Conservation (phyloP, 495 filamentous ascomycete species). For the Penicillium manginii region DNA sequence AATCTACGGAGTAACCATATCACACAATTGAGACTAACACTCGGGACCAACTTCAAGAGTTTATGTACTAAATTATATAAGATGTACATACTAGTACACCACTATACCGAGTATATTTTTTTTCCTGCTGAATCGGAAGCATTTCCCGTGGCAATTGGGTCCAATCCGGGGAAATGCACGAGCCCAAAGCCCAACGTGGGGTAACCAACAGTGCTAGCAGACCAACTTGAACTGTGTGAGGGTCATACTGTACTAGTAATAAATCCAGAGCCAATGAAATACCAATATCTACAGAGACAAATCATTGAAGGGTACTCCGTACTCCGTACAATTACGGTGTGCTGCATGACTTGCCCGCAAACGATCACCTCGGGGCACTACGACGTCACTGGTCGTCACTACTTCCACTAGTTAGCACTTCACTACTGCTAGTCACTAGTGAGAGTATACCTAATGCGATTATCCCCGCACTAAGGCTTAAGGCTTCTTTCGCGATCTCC, state of each 20-base stretch:
- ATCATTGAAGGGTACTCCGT: constrained; percentile 6
- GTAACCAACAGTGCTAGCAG: not conserved
- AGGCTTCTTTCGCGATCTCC: constrained; percentile 6
- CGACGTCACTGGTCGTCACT: constrained; percentile 38
- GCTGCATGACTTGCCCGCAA: constrained; percentile 16
- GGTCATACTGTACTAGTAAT: no score
- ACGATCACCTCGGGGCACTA: constrained; percentile 15
- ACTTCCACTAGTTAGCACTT: no score
- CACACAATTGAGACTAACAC: no score
- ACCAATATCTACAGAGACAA: constrained; percentile 1
- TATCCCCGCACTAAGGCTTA: constrained; percentile 1
- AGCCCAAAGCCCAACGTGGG: constrained; percentile 7
- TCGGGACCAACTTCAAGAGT: no score
- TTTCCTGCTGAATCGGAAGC: no score
- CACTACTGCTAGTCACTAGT: no score
- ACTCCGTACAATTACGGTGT: not conserved
- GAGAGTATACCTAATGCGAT: no score
- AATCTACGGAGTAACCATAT: no score
- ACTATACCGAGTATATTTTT: no score
- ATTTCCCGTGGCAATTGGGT: not conserved
- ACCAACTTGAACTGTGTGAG: not conserved
- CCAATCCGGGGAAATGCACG: constrained; percentile 2
- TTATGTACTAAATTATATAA: no score
- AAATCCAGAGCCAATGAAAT: not conserved
- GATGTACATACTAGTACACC: no score